A percentile compares a stretch with the other conserved stretches of the same genome.
Conservation (phyloP, 495 filamentous ascomycete genomes). For the Tuber calosporum region DNA sequence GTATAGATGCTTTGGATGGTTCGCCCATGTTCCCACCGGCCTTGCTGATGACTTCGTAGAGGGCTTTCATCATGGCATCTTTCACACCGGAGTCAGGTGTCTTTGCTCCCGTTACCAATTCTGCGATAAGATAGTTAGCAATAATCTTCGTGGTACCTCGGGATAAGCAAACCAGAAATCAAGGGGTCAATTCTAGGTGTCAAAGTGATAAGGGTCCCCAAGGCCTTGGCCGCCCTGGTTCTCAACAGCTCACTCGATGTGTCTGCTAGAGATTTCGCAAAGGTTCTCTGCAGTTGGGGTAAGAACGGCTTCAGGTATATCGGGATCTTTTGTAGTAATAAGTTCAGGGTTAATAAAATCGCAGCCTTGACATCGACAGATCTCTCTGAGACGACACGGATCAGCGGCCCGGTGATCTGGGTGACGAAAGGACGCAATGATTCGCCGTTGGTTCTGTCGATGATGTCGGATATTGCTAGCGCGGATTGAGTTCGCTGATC, state of each 20-base stretch:
- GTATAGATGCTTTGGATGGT: constrained; percentile 67
- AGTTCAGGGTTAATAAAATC: constrained; percentile 88
- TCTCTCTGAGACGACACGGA: constrained; percentile 91
- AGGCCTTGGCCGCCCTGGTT: constrained; percentile 83
- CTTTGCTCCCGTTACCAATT: constrained; percentile 88
- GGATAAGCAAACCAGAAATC: constrained; percentile 46
- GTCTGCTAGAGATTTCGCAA: constrained; percentile 90
- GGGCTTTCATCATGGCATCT: constrained; percentile 93
- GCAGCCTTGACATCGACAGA: constrained; percentile 93
- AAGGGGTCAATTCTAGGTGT: constrained; percentile 93
- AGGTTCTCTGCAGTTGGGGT: constrained; percentile 91
- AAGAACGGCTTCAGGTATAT: constrained; percentile 92
- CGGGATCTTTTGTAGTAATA: constrained; percentile 92
- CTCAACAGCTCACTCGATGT: constrained; percentile 82
- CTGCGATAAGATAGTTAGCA: constrained; percentile 44
- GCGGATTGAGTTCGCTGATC: constrained; percentile 90
- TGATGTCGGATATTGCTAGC: constrained; percentile 86
- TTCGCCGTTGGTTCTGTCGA: constrained; percentile 77
- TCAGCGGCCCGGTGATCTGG: constrained; percentile 93
- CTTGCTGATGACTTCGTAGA: constrained; percentile 94
- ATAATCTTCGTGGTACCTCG: constrained; percentile 37
- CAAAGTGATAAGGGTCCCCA: constrained; percentile 91
- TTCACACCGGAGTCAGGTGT: constrained; percentile 80
- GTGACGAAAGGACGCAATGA: constrained; percentile 89
- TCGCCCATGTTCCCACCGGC: constrained; percentile 92